Evolutionary conservation across 306 rosid genomes (phyloP), one percentile per base, ranked within the genome.

Genomic region (Dicorynia guianensis): DNA sequence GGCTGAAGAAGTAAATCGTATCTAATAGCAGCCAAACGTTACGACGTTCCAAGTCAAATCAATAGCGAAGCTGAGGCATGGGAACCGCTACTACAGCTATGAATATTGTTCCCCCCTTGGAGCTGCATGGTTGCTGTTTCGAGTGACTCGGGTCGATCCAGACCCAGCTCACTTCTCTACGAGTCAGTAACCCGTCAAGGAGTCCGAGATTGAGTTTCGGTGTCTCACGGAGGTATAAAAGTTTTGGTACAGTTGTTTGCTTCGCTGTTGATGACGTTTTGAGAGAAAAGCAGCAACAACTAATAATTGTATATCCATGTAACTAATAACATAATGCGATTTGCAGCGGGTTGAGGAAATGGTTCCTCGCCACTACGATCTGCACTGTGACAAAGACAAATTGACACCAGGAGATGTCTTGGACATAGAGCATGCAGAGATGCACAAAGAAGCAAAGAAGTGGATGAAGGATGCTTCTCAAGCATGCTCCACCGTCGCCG

Each of bases 191-290:
- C 50, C n/a, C 58, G 4, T 54, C 78, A 48, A 72, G 64, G 67
- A 78, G 70, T 47, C 46, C 76, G 56, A 79, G 75, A 11, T 74
- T 79, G 74, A 83, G 73, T n/a, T 52, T 73, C 76, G 43, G 76
- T 49, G 65, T 69, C 47, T 64, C 82, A 3, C 67, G 67, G 18
- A 75, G 63, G 47, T 68, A 75, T 5, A 57, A 54, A 11, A 76
- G 72, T 3, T 67, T 84, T 13, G 69, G 13, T 44, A 80, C 60
- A 38, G 63, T 85, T 30, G 80, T 88, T 25, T 87, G 96, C 79
- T 84, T 79, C 18, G 96, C 97, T 11, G 94, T 89, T 3, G 97
- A 91, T 52, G 98, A 91, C 35, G 93, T 84, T 39, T 82, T 84
- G 69, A 85, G 85, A 79, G 86, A 80, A 83, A 79, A 85, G 63